Evolutionary conservation across 352 stramenopile genomes (phyloP).

Genomic region (Pythium volutum): DNA sequence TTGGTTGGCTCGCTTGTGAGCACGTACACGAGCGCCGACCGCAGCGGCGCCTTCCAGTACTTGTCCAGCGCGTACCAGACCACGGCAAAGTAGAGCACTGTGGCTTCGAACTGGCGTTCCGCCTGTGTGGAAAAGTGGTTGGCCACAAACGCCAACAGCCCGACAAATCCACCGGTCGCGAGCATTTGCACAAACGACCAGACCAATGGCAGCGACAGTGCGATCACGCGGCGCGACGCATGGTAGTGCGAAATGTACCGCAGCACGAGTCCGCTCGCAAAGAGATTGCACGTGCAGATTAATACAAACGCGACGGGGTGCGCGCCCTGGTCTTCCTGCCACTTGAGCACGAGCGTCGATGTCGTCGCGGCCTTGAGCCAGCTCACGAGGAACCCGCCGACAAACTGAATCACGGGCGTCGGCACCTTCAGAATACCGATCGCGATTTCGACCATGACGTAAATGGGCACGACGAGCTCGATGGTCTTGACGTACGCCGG

Average conservation of each 20-base stretch:
- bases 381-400: slow-evolving; percentile 55
- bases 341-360: slow-evolving; percentile 60
- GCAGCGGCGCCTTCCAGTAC: slow-evolving; percentile 58
- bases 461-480: slow-evolving; percentile 56
- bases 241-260: slow-evolving; percentile 54
- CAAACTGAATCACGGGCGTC: slow-evolving; percentile 39
- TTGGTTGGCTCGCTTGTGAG: slow-evolving; percentile 1
- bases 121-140: slow-evolving; percentile 52
- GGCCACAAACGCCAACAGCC: slow-evolving; percentile 51
- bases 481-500: slow-evolving; percentile 61
- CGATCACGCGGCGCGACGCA: slow-evolving; percentile 32
- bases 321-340: slow-evolving; percentile 38
- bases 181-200: slow-evolving; percentile 48
- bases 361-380: slow-evolving; percentile 77
- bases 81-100: slow-evolving; percentile 55
- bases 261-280: slow-evolving; percentile 56
- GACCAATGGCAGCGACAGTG: slow-evolving; percentile 34
- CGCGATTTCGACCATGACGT: slow-evolving; percentile 41
- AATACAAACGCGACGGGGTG: slow-evolving; percentile 60
- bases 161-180: slow-evolving; percentile 36
- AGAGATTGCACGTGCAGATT: slow-evolving; percentile 68
- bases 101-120: slow-evolving; percentile 49
- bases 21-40: slow-evolving; percentile 30
- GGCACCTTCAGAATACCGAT: slow-evolving; percentile 43
- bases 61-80: slow-evolving; percentile 73